phyloP scores from a whole-genome alignment of 768 basidiomycete genomes.

The Podaxis sp. region DNA sequence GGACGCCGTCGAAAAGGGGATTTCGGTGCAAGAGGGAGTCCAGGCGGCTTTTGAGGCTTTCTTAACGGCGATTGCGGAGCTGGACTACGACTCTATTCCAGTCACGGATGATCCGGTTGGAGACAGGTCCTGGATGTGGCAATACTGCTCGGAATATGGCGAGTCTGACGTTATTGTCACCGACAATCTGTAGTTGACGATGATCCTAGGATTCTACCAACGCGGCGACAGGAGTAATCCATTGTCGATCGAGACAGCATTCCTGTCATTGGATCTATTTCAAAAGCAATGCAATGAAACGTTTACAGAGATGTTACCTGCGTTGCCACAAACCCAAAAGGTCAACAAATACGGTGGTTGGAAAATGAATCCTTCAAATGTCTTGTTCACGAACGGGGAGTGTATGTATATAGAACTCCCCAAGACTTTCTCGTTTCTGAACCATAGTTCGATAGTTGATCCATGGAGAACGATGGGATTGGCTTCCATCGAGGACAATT shows the following conservation, averaged over 20 bases:
- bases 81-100: slow-evolving; percentile 42
- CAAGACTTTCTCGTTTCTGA: neutral
- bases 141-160: slow-evolving; percentile 52
- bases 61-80: slow-evolving; percentile 34
- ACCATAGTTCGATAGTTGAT: slow-evolving; percentile 29
- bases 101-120: slow-evolving; percentile 38
- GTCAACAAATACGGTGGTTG: slow-evolving; percentile 50
- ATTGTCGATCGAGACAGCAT: slow-evolving; percentile 43
- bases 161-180: neutral
- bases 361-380: slow-evolving; percentile 45
- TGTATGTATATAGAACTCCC: slow-evolving; percentile 24
- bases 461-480: slow-evolving; percentile 50
- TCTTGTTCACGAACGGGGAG: slow-evolving; percentile 46
- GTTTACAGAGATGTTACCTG: slow-evolving; percentile 32
- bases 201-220: slow-evolving; percentile 38
- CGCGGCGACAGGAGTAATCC: slow-evolving; percentile 41
- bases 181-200: neutral
- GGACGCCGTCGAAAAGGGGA: slow-evolving; percentile 30
- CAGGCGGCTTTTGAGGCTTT: slow-evolving; percentile 35
- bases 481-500: slow-evolving; percentile 42
- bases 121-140: slow-evolving; percentile 49
- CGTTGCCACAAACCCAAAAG: slow-evolving; percentile 36
- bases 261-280: slow-evolving; percentile 39
- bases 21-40: slow-evolving; percentile 29
- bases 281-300: slow-evolving; percentile 39